Conservation (phyloP, 805 yeast species). For the Nakazawaea wickerhamii region DNA sequence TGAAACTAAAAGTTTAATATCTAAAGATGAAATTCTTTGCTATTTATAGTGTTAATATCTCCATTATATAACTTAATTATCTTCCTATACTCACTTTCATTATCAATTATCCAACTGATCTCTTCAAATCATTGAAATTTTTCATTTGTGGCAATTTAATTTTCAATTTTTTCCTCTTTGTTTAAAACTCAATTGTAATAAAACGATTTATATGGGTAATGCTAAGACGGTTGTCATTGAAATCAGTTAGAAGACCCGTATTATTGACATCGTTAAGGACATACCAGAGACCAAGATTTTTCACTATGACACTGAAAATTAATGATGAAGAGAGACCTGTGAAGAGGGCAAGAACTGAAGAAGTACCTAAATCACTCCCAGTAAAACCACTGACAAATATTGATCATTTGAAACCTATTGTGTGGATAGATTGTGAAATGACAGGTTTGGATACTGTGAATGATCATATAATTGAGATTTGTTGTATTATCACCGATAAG, state of each 20-base stretch:
- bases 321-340: constrained; percentile 3
- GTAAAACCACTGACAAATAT: constrained; percentile 5
- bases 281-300: no score
- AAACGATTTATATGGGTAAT: no score
- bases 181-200: no score
- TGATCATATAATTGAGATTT: constrained; percentile 88
- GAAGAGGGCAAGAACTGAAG: constrained; percentile 2
- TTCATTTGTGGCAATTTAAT: no score
- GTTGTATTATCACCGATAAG: constrained; percentile 87
- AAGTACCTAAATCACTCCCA: neutral
- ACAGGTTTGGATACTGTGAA: constrained; percentile 80
- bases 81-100: no score
- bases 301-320: neutral
- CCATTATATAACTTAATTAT: no score
- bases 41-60: constrained; percentile 22
- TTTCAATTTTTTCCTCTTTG: no score
- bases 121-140: no score
- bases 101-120: no score
- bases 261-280: neutral
- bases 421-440: constrained; percentile 99
- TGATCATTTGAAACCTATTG: constrained; percentile 37
- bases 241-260: neutral
- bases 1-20: constrained; percentile 61
- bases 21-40: constrained; percentile 86
- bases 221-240: neutral